These are phyloP conservation scores for Terana coerulea DNA, from an alignment of 768 basidiomycete species.

Conservation along the genomic window DNA sequence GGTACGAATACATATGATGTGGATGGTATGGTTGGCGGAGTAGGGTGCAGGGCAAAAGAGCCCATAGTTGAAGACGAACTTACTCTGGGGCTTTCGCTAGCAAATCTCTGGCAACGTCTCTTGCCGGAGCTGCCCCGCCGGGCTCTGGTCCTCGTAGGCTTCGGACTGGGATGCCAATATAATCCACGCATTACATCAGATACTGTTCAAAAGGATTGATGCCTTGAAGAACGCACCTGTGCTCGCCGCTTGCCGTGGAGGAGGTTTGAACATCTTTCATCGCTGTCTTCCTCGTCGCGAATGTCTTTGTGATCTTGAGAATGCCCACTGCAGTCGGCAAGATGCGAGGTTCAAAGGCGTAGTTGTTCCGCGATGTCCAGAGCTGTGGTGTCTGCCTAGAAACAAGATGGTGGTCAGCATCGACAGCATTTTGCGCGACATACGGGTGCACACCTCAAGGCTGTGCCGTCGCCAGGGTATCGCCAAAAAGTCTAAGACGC, in stretches of 20 bases:
- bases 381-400: background rate
- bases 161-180: constrained; percentile 74
- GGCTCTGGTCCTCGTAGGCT: constrained; percentile 60
- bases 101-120: constrained; percentile 64
- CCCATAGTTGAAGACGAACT: no score
- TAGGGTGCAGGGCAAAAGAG: no score
- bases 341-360: constrained; percentile 22
- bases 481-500: constrained; percentile 24
- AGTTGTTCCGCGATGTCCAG: constrained; percentile 22
- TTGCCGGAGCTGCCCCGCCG: constrained; percentile 40
- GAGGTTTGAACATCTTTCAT: constrained; percentile 61
- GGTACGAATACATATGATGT: no score
- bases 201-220: background rate
- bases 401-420: background rate
- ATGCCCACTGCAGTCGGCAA: constrained; percentile 4
- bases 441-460: constrained; percentile 9
- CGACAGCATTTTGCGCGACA: background rate
- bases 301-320: constrained; percentile 10
- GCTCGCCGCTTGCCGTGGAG: constrained; percentile 85
- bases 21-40: no score
- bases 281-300: constrained; percentile 44
- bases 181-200: background rate
- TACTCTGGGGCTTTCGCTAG: constrained; percentile 80
- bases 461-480: constrained; percentile 9
- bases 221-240: constrained; percentile 63